Evolutionary conservation across 257 asterid species (phyloP).

Genomic region (Thymus quinquecostatus): DNA sequence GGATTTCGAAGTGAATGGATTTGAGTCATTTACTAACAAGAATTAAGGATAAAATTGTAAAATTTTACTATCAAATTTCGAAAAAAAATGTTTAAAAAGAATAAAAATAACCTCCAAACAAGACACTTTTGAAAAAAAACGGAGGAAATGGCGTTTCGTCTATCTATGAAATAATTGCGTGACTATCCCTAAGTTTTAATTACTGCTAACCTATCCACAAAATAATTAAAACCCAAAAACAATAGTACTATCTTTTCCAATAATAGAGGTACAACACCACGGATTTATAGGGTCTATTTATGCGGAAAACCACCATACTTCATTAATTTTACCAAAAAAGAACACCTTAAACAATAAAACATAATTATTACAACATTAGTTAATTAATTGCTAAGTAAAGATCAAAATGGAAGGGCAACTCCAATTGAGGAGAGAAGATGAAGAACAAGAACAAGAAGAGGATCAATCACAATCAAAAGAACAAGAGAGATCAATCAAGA

Average conservation of each 20-base stretch:
- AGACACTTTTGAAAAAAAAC: no score
- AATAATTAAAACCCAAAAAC: not conserved
- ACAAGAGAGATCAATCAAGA: constrained; percentile 16
- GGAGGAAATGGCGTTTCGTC: not conserved
- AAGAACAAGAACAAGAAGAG: not conserved
- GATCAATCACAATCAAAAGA: not conserved
- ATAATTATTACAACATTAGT: not conserved
- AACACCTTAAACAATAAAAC: not conserved
- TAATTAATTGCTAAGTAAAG: not conserved
- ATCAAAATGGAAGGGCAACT: constrained; percentile 32
- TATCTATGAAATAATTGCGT: not conserved
- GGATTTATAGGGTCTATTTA: constrained; percentile 32
- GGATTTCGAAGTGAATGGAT: no score
- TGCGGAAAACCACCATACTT: constrained; percentile 20
- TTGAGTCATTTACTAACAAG: no score
- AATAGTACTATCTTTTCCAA: not conserved
- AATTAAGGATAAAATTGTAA: no score
- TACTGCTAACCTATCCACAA: not conserved
- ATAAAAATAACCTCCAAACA: no score
- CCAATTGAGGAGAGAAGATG: constrained; percentile 37
- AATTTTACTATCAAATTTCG: no score
- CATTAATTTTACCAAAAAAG: not conserved
- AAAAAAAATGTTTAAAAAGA: no score
- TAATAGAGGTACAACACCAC: constrained; percentile 22
- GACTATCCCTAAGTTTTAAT: no score